Percentiles rank a stretch among this genome's conserved stretches.
Evolutionary conservation across 768 basidiomycete species (phyloP).

Genomic region (Pisolithus orientalis): DNA sequence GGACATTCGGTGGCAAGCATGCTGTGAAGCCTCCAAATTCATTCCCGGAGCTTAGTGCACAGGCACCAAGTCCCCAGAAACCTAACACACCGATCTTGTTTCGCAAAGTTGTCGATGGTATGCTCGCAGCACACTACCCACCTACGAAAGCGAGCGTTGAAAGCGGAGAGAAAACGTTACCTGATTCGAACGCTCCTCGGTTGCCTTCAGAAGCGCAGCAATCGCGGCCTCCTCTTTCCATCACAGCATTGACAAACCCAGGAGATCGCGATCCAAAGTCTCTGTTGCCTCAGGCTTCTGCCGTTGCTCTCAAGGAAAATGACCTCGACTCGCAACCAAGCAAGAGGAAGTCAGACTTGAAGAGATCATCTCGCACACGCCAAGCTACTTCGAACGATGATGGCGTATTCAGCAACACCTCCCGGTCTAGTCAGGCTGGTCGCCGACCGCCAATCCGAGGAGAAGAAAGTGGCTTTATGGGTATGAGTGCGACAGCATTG

Average conservation of each 20-base stretch:
- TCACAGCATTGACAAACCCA: slow-evolving; percentile 8
- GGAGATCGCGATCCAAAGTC: slow-evolving; percentile 7
- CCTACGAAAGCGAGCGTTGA: slow-evolving; percentile 12
- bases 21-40: slow-evolving; percentile 17
- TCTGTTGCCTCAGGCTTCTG: slow-evolving; percentile 13
- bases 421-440: slow-evolving; percentile 33
- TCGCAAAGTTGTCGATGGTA: slow-evolving; percentile 35
- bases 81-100: slow-evolving; percentile 28
- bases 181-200: background rate
- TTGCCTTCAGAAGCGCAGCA: background rate
- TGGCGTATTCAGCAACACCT: slow-evolving; percentile 34
- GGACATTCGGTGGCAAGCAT: slow-evolving; percentile 26
- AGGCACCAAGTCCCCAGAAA: slow-evolving; percentile 15
- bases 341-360: slow-evolving; percentile 26
- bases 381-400: slow-evolving; percentile 31
- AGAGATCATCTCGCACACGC: slow-evolving; percentile 45
- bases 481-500: slow-evolving; percentile 64
- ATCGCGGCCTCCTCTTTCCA: background rate
- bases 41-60: slow-evolving; percentile 7
- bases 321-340: background rate
- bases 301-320: background rate
- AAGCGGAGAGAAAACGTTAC: background rate
- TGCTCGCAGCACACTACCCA: slow-evolving; percentile 24
- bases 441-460: slow-evolving; percentile 35
- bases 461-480: slow-evolving; percentile 44